Base-by-base conservation (phyloP, 1,139 yeast species). In the Magnusiomyces paraingens region DNA sequence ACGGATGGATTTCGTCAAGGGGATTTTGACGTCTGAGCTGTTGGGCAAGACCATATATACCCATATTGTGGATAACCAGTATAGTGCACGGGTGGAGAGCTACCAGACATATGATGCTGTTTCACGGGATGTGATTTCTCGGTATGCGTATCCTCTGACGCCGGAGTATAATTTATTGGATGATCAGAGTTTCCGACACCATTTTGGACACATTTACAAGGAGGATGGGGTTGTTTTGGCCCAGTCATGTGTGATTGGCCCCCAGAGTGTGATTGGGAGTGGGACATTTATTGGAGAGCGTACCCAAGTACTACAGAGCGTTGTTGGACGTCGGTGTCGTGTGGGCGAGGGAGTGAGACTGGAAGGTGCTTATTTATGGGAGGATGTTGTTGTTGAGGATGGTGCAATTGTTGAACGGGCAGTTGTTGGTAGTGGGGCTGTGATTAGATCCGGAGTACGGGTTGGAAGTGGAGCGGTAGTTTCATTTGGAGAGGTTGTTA, bases 1-100 rank as follows among this genome's bases (percentile, higher is more conserved):
- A 60, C 80, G 99, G 70, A 76, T 79, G 47, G 99, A 93, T 70
- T 93, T 93, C 66, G 86, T 93, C 35, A 85, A 82, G 62, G 98
- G 98, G 52, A 94, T 93, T 35, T 76, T 94, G 57, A 84, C 95
- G 14, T 86, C 95, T 51, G 99, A 93, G 70, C 78, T 93, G 62
- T 75, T 93, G 62, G 93, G 91, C 61, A 93, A 93, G 67, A 87
- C 94, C 56, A 87, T 93, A 45, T 93, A 93, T 68, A 88, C 95
- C 0, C 90, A 89, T 65, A 81, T 91, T 47, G 74, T 81, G 61
- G 81, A 81, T 55, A 84, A 83, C 53, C 82, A 86, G 57, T 91
- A 90, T 67, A 96, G 96, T 21, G 94, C 96, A 1, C 81, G 99
- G 68, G 98, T 90, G 8, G 95, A 91, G 65, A 85, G 93, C 66